phyloP scores from a whole-genome alignment of 176 grass and related monocot species.

The Bromus sterilis region DNA sequence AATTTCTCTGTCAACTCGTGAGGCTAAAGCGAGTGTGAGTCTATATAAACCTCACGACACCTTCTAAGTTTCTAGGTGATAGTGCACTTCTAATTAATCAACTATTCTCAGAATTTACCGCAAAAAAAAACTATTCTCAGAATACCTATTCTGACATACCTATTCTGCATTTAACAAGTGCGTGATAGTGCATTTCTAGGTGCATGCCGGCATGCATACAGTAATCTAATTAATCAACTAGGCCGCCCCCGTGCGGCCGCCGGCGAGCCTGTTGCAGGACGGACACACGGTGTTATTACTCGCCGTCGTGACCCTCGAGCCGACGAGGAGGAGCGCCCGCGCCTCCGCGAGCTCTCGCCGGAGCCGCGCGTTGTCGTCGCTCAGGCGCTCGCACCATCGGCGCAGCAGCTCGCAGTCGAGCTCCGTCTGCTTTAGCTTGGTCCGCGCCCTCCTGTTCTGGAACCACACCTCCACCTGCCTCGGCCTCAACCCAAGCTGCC shows the following conservation, averaged over 20 bases:
- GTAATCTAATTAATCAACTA: neutral
- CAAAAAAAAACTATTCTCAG: no score
- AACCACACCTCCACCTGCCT: slow-evolving; percentile 62
- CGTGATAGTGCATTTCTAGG: neutral
- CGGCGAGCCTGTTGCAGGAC: neutral
- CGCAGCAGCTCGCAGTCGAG: slow-evolving; percentile 49
- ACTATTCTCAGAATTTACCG: no score
- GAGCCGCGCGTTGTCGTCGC: slow-evolving; percentile 42
- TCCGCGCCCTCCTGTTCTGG: slow-evolving; percentile 43
- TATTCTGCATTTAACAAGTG: neutral
- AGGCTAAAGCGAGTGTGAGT: no score
- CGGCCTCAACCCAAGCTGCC: slow-evolving; percentile 1
- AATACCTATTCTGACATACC: no score
- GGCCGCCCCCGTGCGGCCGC: neutral
- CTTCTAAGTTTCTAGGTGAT: no score
- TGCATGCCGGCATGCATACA: neutral
- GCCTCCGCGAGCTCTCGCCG: slow-evolving; percentile 18
- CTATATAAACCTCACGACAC: no score
- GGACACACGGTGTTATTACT: neutral
- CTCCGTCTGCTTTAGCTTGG: slow-evolving; percentile 65
- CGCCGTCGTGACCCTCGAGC: neutral
- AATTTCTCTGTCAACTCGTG: no score
- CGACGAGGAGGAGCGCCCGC: neutral
- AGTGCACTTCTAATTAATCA: no score
- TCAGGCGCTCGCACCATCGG: slow-evolving; percentile 39